A percentile compares a stretch with the other conserved stretches of the same genome.
These are phyloP conservation scores for Leccinum cinnamomeum DNA, from an alignment of 1,284 basidiomycete species.

Conservation along the genomic window DNA sequence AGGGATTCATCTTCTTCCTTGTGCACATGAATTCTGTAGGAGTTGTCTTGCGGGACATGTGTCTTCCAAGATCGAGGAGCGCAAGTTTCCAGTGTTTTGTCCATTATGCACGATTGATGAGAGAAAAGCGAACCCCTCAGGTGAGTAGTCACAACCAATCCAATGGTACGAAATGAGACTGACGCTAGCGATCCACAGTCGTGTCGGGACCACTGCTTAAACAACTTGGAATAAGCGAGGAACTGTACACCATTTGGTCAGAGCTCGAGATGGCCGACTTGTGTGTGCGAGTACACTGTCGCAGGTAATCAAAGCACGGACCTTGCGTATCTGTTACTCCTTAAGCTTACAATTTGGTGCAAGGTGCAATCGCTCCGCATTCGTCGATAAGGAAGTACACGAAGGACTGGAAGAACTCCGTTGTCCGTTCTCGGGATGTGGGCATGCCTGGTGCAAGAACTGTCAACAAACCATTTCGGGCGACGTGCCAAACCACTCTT, in stretches of 20 bases:
- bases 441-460: slow-evolving; percentile 52
- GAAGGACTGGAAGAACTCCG: slow-evolving; percentile 39
- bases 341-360: slow-evolving; percentile 5
- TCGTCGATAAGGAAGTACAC: slow-evolving; percentile 50
- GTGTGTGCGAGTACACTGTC: slow-evolving; percentile 46
- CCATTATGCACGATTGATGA: slow-evolving; percentile 48
- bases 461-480: slow-evolving; percentile 46
- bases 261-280: slow-evolving; percentile 54
- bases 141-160: slow-evolving; percentile 33
- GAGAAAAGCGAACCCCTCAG: slow-evolving; percentile 37
- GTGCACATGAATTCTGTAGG: slow-evolving; percentile 34
- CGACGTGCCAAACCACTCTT: slow-evolving; percentile 47
- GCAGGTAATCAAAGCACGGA: slow-evolving; percentile 21
- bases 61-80: slow-evolving; percentile 48
- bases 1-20: slow-evolving; percentile 23
- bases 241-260: slow-evolving; percentile 45
- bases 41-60: slow-evolving; percentile 50
- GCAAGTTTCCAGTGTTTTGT: slow-evolving; percentile 59
- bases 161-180: background rate
- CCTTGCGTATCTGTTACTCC: background rate
- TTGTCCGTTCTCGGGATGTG: slow-evolving; percentile 48
- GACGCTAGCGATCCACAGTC: slow-evolving; percentile 33
- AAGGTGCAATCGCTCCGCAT: slow-evolving; percentile 48
- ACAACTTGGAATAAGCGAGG: slow-evolving; percentile 47
- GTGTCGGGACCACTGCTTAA: slow-evolving; percentile 42